A percentile compares a stretch with the other conserved stretches of the same genome.
phyloP scores from a whole-genome alignment of 768 basidiomycete species.

The Hygrocybe punicea region DNA sequence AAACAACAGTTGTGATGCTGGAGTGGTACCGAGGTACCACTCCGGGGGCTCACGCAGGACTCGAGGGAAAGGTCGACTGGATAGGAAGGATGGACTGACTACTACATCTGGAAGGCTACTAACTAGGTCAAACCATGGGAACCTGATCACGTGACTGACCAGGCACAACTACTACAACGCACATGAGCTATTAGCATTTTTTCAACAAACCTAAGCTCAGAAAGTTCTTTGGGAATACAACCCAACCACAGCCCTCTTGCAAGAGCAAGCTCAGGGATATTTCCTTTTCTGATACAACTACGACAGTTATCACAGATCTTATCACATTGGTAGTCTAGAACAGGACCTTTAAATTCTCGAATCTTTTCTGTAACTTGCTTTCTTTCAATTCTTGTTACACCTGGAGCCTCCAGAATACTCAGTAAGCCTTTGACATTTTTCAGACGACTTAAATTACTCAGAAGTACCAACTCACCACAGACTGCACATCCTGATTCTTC shows the following conservation, averaged over 20 bases:
- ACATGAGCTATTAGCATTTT: constrained; percentile 20
- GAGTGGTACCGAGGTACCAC: no score
- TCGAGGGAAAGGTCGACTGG: no score
- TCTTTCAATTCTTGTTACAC: constrained; percentile 6
- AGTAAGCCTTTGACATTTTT: constrained; percentile 5
- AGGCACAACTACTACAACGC: no score
- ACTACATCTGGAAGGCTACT: no score
- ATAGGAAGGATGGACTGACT: no score
- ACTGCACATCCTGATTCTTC: constrained; percentile 33
- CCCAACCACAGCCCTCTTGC: constrained; percentile 36
- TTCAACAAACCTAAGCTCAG: constrained; percentile 24
- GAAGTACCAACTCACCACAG: constrained; percentile 23
- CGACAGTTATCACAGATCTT: constrained; percentile 11
- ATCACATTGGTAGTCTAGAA: constrained; percentile 11
- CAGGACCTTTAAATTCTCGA: constrained; percentile 13
- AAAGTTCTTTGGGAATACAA: constrained; percentile 23
- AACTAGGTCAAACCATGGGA: no score
- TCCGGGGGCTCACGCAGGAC: no score
- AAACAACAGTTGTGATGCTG: constrained; percentile 29
- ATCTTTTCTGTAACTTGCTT: constrained; percentile 7
- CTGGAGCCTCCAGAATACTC: constrained; percentile 4
- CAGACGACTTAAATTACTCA: constrained; percentile 4
- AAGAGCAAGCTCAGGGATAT: constrained; percentile 15
- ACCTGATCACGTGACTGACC: no score
- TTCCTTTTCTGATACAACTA: not conserved